A percentile compares a stretch with the other conserved stretches of the same genome.
phyloP scores from a whole-genome alignment of 768 basidiomycete species.

The Daedaleopsis sinensis region DNA sequence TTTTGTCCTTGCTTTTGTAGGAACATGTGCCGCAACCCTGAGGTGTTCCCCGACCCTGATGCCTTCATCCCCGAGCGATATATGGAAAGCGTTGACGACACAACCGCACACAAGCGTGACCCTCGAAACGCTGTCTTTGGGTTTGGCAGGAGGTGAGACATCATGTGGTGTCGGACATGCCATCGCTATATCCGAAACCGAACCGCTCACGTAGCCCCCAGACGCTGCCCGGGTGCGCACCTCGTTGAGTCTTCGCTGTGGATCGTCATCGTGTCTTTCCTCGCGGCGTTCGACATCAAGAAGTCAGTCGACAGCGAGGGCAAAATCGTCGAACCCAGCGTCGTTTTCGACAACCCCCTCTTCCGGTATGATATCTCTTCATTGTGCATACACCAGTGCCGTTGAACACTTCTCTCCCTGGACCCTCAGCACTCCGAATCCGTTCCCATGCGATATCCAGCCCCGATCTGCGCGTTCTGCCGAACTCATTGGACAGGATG shows the following conservation, averaged over 20 bases:
- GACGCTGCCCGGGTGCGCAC: conserved; percentile 65
- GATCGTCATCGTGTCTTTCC: conserved; percentile 56
- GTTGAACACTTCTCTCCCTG: conserved; percentile 1
- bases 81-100: conserved; percentile 34
- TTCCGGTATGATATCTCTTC: conserved; percentile 56
- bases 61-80: conserved; percentile 59
- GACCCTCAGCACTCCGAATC: conserved; percentile 35
- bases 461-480: conserved; percentile 40
- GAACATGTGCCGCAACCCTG: conserved; percentile 41
- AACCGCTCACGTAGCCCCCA: conserved; percentile 21
- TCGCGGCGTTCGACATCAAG: conserved; percentile 59
- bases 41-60: conserved; percentile 51
- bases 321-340: conserved; percentile 47
- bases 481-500: conserved; percentile 23
- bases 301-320: conserved; percentile 55
- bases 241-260: conserved; percentile 67
- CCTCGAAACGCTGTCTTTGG: conserved; percentile 51
- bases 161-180: not conserved
- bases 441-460: conserved; percentile 51
- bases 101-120: conserved; percentile 39
- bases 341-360: conserved; percentile 60
- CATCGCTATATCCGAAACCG: not conserved
- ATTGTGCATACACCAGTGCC: not conserved
- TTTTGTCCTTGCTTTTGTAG: conserved; percentile 16
- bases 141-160: conserved; percentile 45